Conservation (phyloP, 2,329 filamentous ascomycete genomes). For the Aspergillus aculeatinus region DNA sequence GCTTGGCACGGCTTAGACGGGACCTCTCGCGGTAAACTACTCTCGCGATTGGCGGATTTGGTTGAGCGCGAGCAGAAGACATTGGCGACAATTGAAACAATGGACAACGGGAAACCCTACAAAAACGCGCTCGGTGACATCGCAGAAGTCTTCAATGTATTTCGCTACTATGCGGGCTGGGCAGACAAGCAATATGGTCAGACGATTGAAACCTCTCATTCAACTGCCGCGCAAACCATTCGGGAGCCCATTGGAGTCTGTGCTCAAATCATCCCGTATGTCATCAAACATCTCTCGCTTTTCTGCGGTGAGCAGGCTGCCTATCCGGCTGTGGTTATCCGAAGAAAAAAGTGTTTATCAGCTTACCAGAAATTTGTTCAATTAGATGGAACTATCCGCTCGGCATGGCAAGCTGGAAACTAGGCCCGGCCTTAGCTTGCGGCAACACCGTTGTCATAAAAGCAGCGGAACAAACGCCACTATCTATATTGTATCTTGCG, state of each 20-base stretch:
- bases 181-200: constrained; percentile 90
- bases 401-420: constrained; percentile 62
- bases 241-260: constrained; percentile 78
- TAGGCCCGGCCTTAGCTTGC: constrained; percentile 35
- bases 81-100: constrained; percentile 68
- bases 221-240: constrained; percentile 80
- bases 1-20: constrained; percentile 34
- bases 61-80: constrained; percentile 64
- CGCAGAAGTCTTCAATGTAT: constrained; percentile 62
- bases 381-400: constrained; percentile 74
- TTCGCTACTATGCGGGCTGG: constrained; percentile 88
- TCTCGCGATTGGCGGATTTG: constrained; percentile 69
- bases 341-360: no score
- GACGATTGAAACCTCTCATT: constrained; percentile 58
- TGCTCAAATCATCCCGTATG: constrained; percentile 74
- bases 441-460: constrained; percentile 37
- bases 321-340: no score
- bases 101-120: constrained; percentile 65
- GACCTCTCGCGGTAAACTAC: constrained; percentile 64
- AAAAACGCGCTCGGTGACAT: constrained; percentile 64
- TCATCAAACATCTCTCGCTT: no score
- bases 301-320: no score
- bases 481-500: constrained; percentile 35
- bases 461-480: constrained; percentile 36
- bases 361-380: no score